Evolutionary conservation across 768 basidiomycete genomes (phyloP).

Genomic region (Tulasnella calospora): DNA sequence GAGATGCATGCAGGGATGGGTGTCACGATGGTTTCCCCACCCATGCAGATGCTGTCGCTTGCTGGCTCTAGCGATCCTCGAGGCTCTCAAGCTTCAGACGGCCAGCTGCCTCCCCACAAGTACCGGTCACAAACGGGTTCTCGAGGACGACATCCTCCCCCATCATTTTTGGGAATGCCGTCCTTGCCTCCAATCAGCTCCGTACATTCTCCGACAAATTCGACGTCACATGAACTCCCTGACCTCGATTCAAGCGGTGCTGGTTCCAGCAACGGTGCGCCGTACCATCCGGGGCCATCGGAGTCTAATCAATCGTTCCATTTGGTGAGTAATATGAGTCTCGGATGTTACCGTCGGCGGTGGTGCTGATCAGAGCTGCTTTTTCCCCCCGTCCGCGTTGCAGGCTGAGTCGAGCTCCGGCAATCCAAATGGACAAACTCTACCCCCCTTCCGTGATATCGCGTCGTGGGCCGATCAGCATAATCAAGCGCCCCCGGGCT

Average conservation of each 20-base stretch:
- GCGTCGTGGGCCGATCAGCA: constrained; percentile 70
- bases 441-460: constrained; percentile 75
- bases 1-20: neutral
- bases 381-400: neutral
- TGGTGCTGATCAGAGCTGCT: constrained; percentile 12
- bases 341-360: constrained; percentile 1
- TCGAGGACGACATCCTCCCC: neutral
- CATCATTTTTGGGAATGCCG: constrained; percentile 8
- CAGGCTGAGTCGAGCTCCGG: neutral
- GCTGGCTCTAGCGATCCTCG: constrained; percentile 4
- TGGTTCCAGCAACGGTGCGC: neutral
- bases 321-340: constrained; percentile 9
- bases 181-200: constrained; percentile 24
- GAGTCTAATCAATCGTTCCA: constrained; percentile 13
- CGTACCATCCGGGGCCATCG: neutral
- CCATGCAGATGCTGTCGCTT: constrained; percentile 24
- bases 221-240: constrained; percentile 5
- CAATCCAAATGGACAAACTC: constrained; percentile 38
- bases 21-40: constrained; percentile 14
- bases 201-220: constrained; percentile 24
- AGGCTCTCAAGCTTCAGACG: constrained; percentile 14
- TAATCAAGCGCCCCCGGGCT: constrained; percentile 32
- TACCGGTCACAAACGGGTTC: constrained; percentile 7
- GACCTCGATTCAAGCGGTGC: constrained; percentile 11
- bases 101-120: neutral